These are phyloP conservation scores for Reticulascus tulasneorum DNA, from an alignment of 2,329 filamentous ascomycete genomes.

Conservation along the genomic window DNA sequence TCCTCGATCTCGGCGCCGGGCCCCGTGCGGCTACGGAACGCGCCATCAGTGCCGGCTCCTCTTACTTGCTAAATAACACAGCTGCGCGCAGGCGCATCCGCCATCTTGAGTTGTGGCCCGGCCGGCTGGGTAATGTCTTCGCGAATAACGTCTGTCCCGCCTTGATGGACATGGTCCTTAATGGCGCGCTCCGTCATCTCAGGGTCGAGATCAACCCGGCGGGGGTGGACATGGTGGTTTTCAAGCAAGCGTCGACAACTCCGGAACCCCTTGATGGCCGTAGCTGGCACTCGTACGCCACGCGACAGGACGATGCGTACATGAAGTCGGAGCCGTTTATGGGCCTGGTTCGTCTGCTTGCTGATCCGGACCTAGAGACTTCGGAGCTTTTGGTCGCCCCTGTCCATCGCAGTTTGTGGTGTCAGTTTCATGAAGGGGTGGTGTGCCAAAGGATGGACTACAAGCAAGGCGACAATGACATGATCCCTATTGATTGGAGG, in stretches of 20 bases:
- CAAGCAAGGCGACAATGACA: slow-evolving; percentile 12
- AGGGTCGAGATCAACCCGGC: slow-evolving; percentile 17
- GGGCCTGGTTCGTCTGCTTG: slow-evolving; percentile 35
- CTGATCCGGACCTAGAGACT: slow-evolving; percentile 40
- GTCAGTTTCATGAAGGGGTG: slow-evolving; percentile 32
- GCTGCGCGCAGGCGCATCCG: slow-evolving; percentile 15
- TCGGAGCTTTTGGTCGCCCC: slow-evolving; percentile 33
- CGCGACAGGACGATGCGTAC: slow-evolving; percentile 10
- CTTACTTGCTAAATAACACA: slow-evolving; percentile 11
- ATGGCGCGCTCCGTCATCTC: slow-evolving; percentile 17
- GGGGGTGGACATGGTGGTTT: slow-evolving; percentile 3
- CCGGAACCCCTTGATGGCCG: slow-evolving; percentile 10
- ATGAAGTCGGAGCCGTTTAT: slow-evolving; percentile 11
- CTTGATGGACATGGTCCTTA: slow-evolving; percentile 21
- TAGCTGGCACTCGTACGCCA: slow-evolving; percentile 4
- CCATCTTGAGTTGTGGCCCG: slow-evolving; percentile 15
- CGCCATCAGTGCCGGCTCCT: slow-evolving; percentile 3
- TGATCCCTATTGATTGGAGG: slow-evolving; percentile 27
- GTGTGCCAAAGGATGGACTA: slow-evolving; percentile 9
- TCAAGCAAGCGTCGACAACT: slow-evolving; percentile 11
- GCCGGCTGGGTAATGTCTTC: slow-evolving; percentile 17
- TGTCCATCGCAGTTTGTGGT: slow-evolving; percentile 34
- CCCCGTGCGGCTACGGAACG: slow-evolving; percentile 8
- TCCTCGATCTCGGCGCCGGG: slow-evolving; percentile 15
- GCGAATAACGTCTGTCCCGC: slow-evolving; percentile 14